phyloP scores from a whole-genome alignment of 1,284 basidiomycete species.

The Marasmius tenuissimus region DNA sequence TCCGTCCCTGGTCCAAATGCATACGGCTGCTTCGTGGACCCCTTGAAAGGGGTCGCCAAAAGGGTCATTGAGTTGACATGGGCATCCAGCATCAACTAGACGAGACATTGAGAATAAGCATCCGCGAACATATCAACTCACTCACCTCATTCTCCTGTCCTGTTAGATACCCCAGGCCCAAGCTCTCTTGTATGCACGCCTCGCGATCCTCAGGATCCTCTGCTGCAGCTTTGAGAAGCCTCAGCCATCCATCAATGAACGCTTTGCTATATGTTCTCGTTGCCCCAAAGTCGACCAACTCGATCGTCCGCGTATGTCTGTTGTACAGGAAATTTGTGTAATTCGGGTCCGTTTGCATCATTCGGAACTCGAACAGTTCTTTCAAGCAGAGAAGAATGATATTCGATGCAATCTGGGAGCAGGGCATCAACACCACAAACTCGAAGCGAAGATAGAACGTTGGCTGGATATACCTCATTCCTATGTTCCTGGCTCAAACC shows the following conservation, averaged over 20 bases:
- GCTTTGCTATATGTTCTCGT: constrained; percentile 82
- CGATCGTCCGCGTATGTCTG: constrained; percentile 63
- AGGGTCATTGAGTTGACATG: constrained; percentile 86
- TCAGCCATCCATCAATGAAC: constrained; percentile 91
- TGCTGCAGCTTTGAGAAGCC: constrained; percentile 79
- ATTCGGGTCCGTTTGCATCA: constrained; percentile 99
- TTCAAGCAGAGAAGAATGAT: constrained; percentile 87
- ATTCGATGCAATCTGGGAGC: constrained; percentile 73
- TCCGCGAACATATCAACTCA: background rate
- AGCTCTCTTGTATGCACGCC: constrained; percentile 74
- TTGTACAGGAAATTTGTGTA: constrained; percentile 98
- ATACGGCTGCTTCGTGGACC: constrained; percentile 63
- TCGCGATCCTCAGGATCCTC: constrained; percentile 56
- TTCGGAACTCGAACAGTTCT: constrained; percentile 88
- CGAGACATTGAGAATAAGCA: background rate
- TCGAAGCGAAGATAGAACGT: background rate
- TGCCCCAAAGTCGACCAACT: constrained; percentile 96
- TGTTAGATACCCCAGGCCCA: constrained; percentile 86
- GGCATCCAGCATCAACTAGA: constrained; percentile 83
- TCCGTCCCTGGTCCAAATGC: constrained; percentile 63
- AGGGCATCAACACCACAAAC: constrained; percentile 1
- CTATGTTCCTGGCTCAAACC: constrained; percentile 63
- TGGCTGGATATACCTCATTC: constrained; percentile 60
- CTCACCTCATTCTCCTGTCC: constrained; percentile 83
- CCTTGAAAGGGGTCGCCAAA: constrained; percentile 80